Base-by-base conservation (phyloP, 768 basidiomycete species). In the Naganishia antarctica region DNA sequence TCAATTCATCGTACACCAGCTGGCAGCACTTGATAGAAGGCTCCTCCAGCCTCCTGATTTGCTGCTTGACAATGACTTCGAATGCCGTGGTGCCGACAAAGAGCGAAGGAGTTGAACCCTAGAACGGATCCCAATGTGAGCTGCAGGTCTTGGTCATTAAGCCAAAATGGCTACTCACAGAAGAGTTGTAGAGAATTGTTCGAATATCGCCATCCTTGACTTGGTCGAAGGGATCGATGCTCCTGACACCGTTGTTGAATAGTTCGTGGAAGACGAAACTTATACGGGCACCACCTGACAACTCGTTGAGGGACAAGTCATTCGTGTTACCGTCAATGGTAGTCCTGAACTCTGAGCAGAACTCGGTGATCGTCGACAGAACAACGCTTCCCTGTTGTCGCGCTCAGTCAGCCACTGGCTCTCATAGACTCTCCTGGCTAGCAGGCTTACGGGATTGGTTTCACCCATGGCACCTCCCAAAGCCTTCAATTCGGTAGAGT, bases 231-330 rank as follows among this genome's bases (percentile, higher is more conserved):
- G 96, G 96, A 81, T 99, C 96, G 74, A 98, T 93, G 66, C 82
- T 85, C 81, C 87, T 92, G 77, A 99, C 84, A 66, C 96, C 96
- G 73, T 88, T 93, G 80, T 93, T 96, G 84, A 89, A 99, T 64
- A 98, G 79, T 76, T 99, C 96, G 76, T 99, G 96, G 83, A 93
- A 99, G 60, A 99, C 96, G 74, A 97, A 99, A 73, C 88, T 90
- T 82, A 99, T 98, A 78, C 96, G 86, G 29, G 96, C 96, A 77
- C 96, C 96, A 71, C 96, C 96, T n/a, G 90, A 91, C 23, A 99
- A 83, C 79, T 99, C 96, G 73, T 98, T 98, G 73, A 96, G 75
- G 0, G 89, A 88, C 37, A 98, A 80, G 75, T 99, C 96, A 73
- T 94, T 93, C 29, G 91, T 92, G 80, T 90, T 92, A 78, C 96